Evolutionary conservation across 2,329 filamentous ascomycete genomes (phyloP), one percentile per base, ranked within the genome.

Genomic region (Penicillium sp.): DNA sequence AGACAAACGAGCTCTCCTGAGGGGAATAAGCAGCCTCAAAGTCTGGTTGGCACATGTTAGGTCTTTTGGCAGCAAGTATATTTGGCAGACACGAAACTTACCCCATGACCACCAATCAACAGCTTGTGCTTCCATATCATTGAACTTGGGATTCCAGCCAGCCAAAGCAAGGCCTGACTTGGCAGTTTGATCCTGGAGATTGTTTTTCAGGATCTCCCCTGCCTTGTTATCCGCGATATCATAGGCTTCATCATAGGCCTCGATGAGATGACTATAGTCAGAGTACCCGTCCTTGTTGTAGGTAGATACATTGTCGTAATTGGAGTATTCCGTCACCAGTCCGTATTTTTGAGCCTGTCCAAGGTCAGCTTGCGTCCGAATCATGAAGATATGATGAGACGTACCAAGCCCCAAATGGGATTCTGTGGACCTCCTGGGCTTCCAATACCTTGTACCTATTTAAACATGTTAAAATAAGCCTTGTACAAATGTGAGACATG

Each of bases 181-280:
- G n/a, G 78, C 76, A 34, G 79, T 86, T 9, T 78, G 75, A 62
- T 89, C 86, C 59, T 87, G 84, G 8, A 85, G 67, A 58, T 87
- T 86, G 1, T 84, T 70, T 0, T 70, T 75, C 11, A 87, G 70
- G n/a, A 86, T 76, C 1, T 74, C 74, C 1, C 85, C 84, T 7
- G 85, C 82, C 40, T 82, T 76, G 13, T 79, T 72, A 49, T 79
- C 76, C 2, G 79, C 76, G 0, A 63, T 68, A 0, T 69, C 59
- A 54, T 80, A 83, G 0, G 75, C 75, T 1, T 74, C 69, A 4
- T 80, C 78, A 60, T 76, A 85, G 1, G 76, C 74, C 26, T 79
- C 75, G 2, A 88, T 64, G 1, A 85, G 68, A 26, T 75, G 57
- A 0, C 67, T 69, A 51, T 79, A 88, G 58, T 87, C 75, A 0